Base-by-base conservation (phyloP, 2,329 filamentous ascomycete genomes). In the Aspergillus hiratsukae region DNA sequence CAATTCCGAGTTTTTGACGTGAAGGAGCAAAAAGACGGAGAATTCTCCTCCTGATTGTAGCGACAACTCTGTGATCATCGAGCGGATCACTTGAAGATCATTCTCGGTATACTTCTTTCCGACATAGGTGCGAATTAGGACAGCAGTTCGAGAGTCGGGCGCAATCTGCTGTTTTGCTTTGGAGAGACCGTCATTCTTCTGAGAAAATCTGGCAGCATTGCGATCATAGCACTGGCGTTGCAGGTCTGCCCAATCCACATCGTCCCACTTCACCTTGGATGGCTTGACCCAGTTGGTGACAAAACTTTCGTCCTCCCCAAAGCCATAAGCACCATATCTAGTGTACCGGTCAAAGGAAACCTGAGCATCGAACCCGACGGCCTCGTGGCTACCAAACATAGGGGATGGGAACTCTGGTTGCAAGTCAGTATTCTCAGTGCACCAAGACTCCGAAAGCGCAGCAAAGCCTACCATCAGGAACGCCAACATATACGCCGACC, bases 1-100 rank as follows among this genome's bases (percentile, higher is more conserved):
- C 59, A 91, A 78, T 58, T 78, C 81, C 54, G 84, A 83, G 66
- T 95, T 88, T 73, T 90, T 91, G 65, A 95, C 87, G 71, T 96
- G 90, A 8, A 96, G 85, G 2, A 96, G 81, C 21, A 96, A 81
- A 68, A 95, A 89, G 3, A 96, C 84, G 63, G 94, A 89, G 71
- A 96, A 96, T 64, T 93, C 88, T 35, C 88, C 90, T 25, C 91
- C 90, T 4, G 90, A 92, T 52, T 88, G 87, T 55, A 96, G 78
- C 1, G 87, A 83, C 10, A 96, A 79, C 71, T 97, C 92, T 14
- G 86, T 83, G 67, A 96, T 90, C 74, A 96, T 85, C 37, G 91
- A 87, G 25, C 92, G 87, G 48, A 96, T 75, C 66, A 90, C 89
- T 71, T 91, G 84, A 51, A 94, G 80, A 66, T 93, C 90, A 65